Evolutionary conservation across 2,329 filamentous ascomycete species (phyloP).

Genomic region (Cadophora gregata): DNA sequence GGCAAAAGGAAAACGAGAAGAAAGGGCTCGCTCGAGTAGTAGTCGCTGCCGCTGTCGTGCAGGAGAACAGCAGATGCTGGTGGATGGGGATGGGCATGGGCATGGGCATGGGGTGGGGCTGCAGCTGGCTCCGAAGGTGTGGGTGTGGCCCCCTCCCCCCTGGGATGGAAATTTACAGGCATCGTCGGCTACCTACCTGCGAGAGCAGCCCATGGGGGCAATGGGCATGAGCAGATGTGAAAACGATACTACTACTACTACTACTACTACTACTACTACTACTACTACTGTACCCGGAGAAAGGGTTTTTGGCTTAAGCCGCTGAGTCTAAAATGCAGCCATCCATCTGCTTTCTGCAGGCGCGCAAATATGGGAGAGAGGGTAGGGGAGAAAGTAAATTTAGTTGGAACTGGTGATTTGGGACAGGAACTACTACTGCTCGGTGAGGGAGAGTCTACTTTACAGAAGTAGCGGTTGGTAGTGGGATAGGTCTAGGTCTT

Average conservation of each 20-base stretch:
- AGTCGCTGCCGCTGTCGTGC: background rate
- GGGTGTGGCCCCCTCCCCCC: slow-evolving; percentile 1
- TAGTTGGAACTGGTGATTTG: background rate
- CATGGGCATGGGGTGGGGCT: too few species aligned
- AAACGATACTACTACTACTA: background rate
- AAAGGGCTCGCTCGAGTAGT: background rate
- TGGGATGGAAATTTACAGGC: slow-evolving; percentile 14
- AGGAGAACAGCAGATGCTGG: background rate
- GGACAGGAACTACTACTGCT: background rate
- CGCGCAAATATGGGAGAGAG: slow-evolving; percentile 15
- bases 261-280: too few species aligned
- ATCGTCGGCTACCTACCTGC: slow-evolving; percentile 25
- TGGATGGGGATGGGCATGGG: too few species aligned
- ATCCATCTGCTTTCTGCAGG: slow-evolving; percentile 16
- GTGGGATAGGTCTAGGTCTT: too few species aligned
- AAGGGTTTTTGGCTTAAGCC: slow-evolving; percentile 32
- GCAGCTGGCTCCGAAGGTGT: background rate
- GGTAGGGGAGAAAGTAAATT: background rate
- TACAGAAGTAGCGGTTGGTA: too few species aligned
- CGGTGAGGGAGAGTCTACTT: too few species aligned
- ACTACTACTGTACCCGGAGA: slow-evolving; percentile 17
- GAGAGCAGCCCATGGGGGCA: slow-evolving; percentile 7
- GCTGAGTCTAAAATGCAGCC: slow-evolving; percentile 28
- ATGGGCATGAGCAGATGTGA: background rate
- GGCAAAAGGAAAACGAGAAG: background rate